Evolutionary conservation across 805 yeast species (phyloP).

Genomic region (Hanseniaspora singularis): DNA sequence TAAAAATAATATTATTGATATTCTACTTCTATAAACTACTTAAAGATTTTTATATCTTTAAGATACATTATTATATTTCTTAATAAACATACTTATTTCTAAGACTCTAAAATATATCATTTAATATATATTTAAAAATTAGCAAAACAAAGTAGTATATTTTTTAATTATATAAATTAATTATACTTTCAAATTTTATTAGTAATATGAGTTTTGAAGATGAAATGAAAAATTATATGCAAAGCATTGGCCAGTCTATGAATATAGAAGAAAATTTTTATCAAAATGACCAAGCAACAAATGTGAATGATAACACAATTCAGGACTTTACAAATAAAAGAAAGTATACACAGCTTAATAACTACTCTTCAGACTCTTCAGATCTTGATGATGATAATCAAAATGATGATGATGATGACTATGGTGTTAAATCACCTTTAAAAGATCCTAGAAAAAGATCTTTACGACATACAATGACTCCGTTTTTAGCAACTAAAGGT

Average conservation of each 20-base stretch:
- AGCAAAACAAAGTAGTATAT: not conserved
- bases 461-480: constrained; percentile 27
- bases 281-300: too few species aligned
- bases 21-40: too few species aligned
- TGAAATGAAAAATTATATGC: not conserved
- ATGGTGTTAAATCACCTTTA: constrained; percentile 3
- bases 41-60: too few species aligned
- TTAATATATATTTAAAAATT: too few species aligned
- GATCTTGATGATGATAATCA: constrained; percentile 1
- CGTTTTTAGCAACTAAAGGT: constrained; percentile 25
- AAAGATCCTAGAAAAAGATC: constrained; percentile 28
- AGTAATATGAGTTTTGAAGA: not conserved
- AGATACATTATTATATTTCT: too few species aligned
- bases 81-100: too few species aligned
- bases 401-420: constrained; percentile 3
- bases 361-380: constrained; percentile 8
- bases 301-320: too few species aligned
- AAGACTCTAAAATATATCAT: too few species aligned
- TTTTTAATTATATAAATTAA: too few species aligned
- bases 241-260: not conserved
- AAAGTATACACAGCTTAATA: constrained; percentile 1
- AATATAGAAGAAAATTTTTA: not conserved
- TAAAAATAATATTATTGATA: too few species aligned
- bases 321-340: constrained; percentile 1
- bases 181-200: too few species aligned